Percentiles rank a stretch among this genome's conserved stretches.
Evolutionary conservation across 2,329 filamentous ascomycete genomes (phyloP).

Genomic region (Paraphaeosphaeria sporulosa): DNA sequence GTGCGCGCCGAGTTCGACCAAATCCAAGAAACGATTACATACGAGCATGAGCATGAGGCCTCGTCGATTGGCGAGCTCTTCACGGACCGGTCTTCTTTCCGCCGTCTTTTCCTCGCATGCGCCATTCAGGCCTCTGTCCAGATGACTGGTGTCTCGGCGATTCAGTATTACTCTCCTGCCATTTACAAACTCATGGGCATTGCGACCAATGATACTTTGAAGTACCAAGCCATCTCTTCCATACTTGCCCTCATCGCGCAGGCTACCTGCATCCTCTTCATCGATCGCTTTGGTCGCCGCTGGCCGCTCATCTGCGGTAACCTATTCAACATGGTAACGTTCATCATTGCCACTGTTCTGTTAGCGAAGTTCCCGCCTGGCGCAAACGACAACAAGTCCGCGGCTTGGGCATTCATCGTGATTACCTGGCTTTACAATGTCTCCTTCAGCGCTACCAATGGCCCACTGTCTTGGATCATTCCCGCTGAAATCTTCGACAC

Average conservation of each 20-base stretch:
- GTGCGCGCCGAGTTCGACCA: constrained; percentile 76
- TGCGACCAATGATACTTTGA: constrained; percentile 67
- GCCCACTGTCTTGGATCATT: constrained; percentile 71
- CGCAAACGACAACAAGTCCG: constrained; percentile 58
- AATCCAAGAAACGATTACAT: constrained; percentile 71
- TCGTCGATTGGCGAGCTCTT: constrained; percentile 76
- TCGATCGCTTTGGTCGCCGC: constrained; percentile 75
- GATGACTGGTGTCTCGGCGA: constrained; percentile 71
- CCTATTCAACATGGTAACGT: constrained; percentile 73
- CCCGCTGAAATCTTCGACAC: constrained; percentile 81
- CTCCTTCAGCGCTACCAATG: constrained; percentile 74
- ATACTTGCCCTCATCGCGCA: constrained; percentile 75
- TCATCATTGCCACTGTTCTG: constrained; percentile 70
- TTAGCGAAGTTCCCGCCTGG: constrained; percentile 69
- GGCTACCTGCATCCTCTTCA: constrained; percentile 70
- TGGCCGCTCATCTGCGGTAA: constrained; percentile 78
- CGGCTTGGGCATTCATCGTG: constrained; percentile 78
- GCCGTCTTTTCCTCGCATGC: constrained; percentile 73
- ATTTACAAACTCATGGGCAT: constrained; percentile 78
- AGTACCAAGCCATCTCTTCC: constrained; percentile 78
- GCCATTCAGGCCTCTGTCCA: constrained; percentile 75
- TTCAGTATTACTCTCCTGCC: constrained; percentile 75
- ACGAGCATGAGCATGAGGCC: constrained; percentile 73
- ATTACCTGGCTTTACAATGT: constrained; percentile 84
- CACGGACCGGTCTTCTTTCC: constrained; percentile 70